Evolutionary conservation across 495 filamentous ascomycete species (phyloP).

Genomic region (Aspergillus heteromorphus): DNA sequence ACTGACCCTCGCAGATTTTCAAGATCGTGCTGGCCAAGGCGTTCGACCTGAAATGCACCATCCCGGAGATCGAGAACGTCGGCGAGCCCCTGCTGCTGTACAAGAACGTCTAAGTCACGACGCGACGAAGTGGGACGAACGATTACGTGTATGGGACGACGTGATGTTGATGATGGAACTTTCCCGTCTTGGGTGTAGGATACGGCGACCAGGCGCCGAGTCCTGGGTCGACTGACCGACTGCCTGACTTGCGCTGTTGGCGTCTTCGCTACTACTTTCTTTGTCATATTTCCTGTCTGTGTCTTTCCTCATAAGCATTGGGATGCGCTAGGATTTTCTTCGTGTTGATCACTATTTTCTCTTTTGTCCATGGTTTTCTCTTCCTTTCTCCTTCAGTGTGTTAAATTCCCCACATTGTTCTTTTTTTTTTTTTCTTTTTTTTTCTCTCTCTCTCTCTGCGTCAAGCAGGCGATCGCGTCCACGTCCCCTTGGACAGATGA

Average conservation of each 20-base stretch:
- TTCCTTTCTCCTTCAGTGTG: constrained; percentile 17
- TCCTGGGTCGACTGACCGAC: constrained; percentile 11
- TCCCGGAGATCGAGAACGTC: constrained; percentile 95
- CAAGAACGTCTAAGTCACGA: constrained; percentile 56
- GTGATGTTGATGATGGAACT: constrained; percentile 35
- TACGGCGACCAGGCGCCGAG: constrained; percentile 3
- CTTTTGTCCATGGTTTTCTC: constrained; percentile 20
- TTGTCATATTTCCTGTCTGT: constrained; percentile 21
- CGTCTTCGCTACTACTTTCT: constrained; percentile 15
- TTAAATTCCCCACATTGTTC: constrained; percentile 20
- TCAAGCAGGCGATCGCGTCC: neutral
- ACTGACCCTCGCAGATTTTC: constrained; percentile 70
- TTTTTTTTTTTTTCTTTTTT: constrained; percentile 6
- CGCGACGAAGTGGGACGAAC: constrained; percentile 17
- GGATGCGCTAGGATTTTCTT: constrained; percentile 26
- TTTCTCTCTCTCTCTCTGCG: neutral
- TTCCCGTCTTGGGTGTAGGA: constrained; percentile 14
- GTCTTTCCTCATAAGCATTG: constrained; percentile 21
- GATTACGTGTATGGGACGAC: constrained; percentile 40
- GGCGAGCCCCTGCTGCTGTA: constrained; percentile 96
- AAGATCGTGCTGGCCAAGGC: constrained; percentile 98
- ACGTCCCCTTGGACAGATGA: neutral
- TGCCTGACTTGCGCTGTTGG: constrained; percentile 3
- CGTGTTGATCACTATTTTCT: constrained; percentile 9
- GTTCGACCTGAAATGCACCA: constrained; percentile 97